Base-by-base conservation (phyloP, 805 yeast species). In the Cyberlindnera euphorbiae region DNA sequence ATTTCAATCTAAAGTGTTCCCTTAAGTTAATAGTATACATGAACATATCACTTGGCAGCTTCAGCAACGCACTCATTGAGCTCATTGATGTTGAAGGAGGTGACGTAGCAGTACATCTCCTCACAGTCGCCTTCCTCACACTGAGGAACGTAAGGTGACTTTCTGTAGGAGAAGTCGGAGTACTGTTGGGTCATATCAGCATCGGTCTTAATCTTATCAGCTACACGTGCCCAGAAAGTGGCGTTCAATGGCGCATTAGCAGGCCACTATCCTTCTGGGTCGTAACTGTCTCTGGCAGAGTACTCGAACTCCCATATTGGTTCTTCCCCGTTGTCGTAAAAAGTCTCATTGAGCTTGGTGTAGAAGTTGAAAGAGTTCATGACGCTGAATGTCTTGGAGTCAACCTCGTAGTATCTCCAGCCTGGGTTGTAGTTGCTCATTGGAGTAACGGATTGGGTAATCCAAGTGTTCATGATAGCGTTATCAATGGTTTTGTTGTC, bases 381-480 rank as follows among this genome's bases (percentile, higher is more conserved):
- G 40, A 81, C 63, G 44, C 72, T 72, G 60, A 77, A 79, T 6
- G 83, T 70, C 44, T 69, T 58, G 16, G 70, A 59, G 53, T 81
- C 86, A 36, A 81, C 78, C 46, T 75, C 77, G 50, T 81, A 82
- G 59, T 78, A 79, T 55, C 83, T 71, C 82, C 85, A 81, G 15
- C 78, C 70, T 6, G 89, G 89, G 54, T 81, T 81, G 45, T 71
- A 67, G 33, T 74, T 66, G 7, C 64, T 58, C 50, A 67, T 65
- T 8, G 87, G 84, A 7, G 86, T 78, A 26, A 81, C 72, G 0
- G 85, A 75, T 40, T 77, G 87, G 3, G 74, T 69, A 38, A 80
- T 67, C 78, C 81, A 79, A 1, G 82, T 79, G 61, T 74, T 67
- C 46, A 71, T 69, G 23, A 79, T 46, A 5, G 74, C 77, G 24